Percentiles rank a stretch among this genome's conserved stretches.
These are phyloP conservation scores for Alternaria angustiovoidea DNA, from an alignment of 2,329 filamentous ascomycete species.

Conservation along the genomic window DNA sequence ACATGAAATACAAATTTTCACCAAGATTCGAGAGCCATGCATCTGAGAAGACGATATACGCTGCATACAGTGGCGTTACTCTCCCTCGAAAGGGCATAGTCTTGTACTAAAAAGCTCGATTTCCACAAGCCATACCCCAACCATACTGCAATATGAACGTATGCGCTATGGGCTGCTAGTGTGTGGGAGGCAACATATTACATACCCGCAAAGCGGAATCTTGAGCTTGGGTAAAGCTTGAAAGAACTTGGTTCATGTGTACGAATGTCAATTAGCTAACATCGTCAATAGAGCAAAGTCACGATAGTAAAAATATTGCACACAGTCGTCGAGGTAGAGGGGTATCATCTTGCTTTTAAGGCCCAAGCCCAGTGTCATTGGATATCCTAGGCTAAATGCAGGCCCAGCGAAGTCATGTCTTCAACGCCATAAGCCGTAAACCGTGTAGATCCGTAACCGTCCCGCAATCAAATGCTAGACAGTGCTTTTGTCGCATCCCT, in stretches of 20 bases:
- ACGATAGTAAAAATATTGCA: neutral
- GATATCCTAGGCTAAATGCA: conserved; percentile 43
- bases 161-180: no score
- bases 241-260: no score
- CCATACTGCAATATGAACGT: no score
- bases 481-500: conserved; percentile 19
- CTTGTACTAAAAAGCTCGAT: neutral
- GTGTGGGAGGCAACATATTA: no score
- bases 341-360: conserved; percentile 45
- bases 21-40: neutral
- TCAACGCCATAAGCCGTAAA: conserved; percentile 51
- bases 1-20: neutral
- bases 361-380: conserved; percentile 45
- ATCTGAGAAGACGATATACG: neutral
- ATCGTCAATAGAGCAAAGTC: neutral
- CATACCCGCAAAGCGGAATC: no score
- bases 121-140: neutral
- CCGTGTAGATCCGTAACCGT: conserved; percentile 40
- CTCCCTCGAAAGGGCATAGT: neutral
- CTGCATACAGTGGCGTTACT: neutral
- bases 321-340: conserved; percentile 4
- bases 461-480: conserved; percentile 38
- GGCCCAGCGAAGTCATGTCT: conserved; percentile 40
- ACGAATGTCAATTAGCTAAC: no score
- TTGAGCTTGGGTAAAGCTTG: no score